These are phyloP conservation scores for Rhodotorula sp. DNA, from an alignment of 1,284 basidiomycete genomes.

Conservation along the genomic window DNA sequence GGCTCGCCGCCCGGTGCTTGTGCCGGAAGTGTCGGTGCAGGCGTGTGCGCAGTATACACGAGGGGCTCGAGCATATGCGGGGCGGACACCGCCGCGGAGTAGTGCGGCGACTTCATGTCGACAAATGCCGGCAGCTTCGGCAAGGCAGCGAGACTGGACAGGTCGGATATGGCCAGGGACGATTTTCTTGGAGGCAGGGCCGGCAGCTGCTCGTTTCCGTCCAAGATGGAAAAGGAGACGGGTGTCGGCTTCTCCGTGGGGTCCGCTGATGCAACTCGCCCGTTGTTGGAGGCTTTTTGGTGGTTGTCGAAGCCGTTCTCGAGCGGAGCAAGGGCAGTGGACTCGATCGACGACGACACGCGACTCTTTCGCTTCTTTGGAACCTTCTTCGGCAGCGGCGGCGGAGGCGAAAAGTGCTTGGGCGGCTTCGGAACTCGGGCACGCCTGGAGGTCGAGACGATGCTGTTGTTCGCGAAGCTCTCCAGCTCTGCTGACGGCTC, in stretches of 20 bases:
- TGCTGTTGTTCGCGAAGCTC: not conserved
- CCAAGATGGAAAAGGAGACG: too few relatives aligned
- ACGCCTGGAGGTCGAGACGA: constrained; percentile 4
- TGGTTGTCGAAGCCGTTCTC: constrained; percentile 3
- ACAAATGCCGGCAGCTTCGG: not conserved
- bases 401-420: not conserved
- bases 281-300: not conserved
- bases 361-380: not conserved
- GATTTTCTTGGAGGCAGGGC: not conserved
- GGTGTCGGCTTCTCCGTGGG: too few relatives aligned
- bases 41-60: constrained; percentile 7
- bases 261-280: too few relatives aligned
- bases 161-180: not conserved
- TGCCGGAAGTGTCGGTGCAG: not conserved
- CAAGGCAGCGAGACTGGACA: not conserved
- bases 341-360: too few relatives aligned
- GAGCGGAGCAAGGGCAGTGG: not conserved
- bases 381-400: constrained; percentile 2
- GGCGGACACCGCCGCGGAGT: constrained; percentile 2
- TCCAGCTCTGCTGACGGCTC: not conserved
- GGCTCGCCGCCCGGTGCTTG: not conserved
- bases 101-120: constrained; percentile 1
- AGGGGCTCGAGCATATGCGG: constrained; percentile 5
- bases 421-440: constrained; percentile 1
- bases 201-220: not conserved